Percentiles rank a stretch among this genome's conserved stretches.
These are phyloP conservation scores for Neurospora sp. DNA, from an alignment of 495 filamentous ascomycete species.

Conservation along the genomic window DNA sequence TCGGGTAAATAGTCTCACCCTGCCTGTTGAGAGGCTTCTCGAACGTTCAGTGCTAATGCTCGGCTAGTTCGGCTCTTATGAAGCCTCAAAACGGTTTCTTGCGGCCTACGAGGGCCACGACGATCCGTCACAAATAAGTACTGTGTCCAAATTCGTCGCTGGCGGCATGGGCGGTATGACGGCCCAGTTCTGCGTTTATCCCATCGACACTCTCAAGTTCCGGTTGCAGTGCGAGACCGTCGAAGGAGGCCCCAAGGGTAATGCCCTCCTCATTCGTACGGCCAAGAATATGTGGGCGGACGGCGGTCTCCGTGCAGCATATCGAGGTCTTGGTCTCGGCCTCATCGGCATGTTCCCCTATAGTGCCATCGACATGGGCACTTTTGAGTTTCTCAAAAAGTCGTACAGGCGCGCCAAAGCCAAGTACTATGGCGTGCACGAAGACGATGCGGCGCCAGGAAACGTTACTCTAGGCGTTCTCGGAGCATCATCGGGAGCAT, in stretches of 20 bases:
- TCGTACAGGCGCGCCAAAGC: conserved; percentile 60
- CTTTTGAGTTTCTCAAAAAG: conserved; percentile 86
- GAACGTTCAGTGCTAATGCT: conserved; percentile 10
- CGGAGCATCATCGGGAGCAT: conserved; percentile 81
- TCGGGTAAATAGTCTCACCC: conserved; percentile 31
- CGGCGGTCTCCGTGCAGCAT: conserved; percentile 66
- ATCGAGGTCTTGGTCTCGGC: conserved; percentile 87
- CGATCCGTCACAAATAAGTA: conserved; percentile 67
- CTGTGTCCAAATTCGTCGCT: conserved; percentile 79
- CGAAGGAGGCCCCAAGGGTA: conserved; percentile 72
- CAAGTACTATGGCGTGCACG: conserved; percentile 56
- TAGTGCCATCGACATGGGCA: conserved; percentile 90
- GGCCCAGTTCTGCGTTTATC: conserved; percentile 95
- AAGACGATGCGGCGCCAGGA: conserved; percentile 68
- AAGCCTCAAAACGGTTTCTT: conserved; percentile 82
- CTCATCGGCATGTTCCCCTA: conserved; percentile 96
- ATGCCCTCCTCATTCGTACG: conserved; percentile 71
- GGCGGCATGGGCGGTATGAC: conserved; percentile 86
- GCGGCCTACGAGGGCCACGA: conserved; percentile 81
- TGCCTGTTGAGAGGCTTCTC: neutral
- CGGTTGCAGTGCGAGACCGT: conserved; percentile 90
- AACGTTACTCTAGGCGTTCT: conserved; percentile 74
- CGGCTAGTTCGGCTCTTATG: conserved; percentile 77
- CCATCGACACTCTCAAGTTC: conserved; percentile 95
- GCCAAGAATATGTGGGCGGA: conserved; percentile 73